Conservation (phyloP, 345 rosid species). For the Gossypium arboreum region DNA sequence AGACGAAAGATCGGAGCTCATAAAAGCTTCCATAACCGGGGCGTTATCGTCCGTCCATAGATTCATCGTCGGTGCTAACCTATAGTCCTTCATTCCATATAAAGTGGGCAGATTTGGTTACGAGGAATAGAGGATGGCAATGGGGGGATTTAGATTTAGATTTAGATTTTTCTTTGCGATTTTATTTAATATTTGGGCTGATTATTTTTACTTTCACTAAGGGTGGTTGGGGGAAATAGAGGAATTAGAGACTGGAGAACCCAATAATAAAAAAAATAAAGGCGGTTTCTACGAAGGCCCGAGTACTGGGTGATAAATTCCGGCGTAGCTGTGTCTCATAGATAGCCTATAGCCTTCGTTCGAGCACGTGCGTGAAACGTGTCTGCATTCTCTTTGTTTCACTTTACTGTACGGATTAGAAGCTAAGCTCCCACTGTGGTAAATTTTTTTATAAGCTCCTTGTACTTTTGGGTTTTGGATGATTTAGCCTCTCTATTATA, state of each 20-base stretch:
- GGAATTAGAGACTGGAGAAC: background rate
- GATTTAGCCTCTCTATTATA: too few species aligned
- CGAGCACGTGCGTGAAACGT: too few species aligned
- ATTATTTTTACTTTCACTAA: too few species aligned
- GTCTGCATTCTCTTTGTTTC: too few species aligned
- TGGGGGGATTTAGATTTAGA: background rate
- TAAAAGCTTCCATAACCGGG: slow-evolving; percentile 94
- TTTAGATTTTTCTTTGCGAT: background rate
- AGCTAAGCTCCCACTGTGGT: too few species aligned
- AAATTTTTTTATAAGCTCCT: too few species aligned
- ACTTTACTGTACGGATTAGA: too few species aligned
- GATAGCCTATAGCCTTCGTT: too few species aligned
- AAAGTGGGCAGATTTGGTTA: background rate
- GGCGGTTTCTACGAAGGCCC: background rate
- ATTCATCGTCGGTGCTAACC: slow-evolving; percentile 55
- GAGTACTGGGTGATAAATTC: too few species aligned
- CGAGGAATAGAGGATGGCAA: background rate
- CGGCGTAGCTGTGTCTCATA: too few species aligned
- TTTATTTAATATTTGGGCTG: slow-evolving; percentile 33
- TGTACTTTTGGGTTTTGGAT: too few species aligned
- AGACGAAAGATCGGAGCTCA: slow-evolving; percentile 67
- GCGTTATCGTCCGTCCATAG: slow-evolving; percentile 87
- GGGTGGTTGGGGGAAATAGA: too few species aligned
- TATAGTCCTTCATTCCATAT: slow-evolving; percentile 47
- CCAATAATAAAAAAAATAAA: background rate